These are phyloP conservation scores for Scedosporium dehoogii DNA, from an alignment of 2,329 filamentous ascomycete genomes.

Conservation along the genomic window DNA sequence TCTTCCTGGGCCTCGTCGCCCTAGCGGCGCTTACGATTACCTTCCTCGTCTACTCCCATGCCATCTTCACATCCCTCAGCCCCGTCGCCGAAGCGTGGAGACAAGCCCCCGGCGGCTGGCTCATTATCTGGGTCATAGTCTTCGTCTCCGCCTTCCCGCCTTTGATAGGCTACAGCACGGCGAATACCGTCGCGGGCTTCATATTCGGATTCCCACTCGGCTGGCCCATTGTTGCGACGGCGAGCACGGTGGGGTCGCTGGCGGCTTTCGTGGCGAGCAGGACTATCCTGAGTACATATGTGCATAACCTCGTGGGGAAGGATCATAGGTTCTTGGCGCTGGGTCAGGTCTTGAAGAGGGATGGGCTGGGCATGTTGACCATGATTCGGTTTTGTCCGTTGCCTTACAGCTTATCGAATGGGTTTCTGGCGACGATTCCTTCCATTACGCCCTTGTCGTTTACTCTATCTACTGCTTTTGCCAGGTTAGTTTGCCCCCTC, in stretches of 20 bases:
- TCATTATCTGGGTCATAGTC: slow-evolving; percentile 64
- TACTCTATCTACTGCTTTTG: slow-evolving; percentile 69
- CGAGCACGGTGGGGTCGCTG: slow-evolving; percentile 69
- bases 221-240: slow-evolving; percentile 74
- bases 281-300: slow-evolving; percentile 67
- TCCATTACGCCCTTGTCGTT: slow-evolving; percentile 71
- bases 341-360: slow-evolving; percentile 76
- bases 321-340: slow-evolving; percentile 86
- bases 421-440: slow-evolving; percentile 86
- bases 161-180: slow-evolving; percentile 76
- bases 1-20: slow-evolving; percentile 39
- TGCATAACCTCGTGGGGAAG: slow-evolving; percentile 67
- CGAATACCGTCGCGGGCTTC: slow-evolving; percentile 44
- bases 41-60: slow-evolving; percentile 68
- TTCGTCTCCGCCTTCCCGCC: slow-evolving; percentile 78
- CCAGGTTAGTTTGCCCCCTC: slow-evolving; percentile 34
- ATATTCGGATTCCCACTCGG: slow-evolving; percentile 51
- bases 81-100: slow-evolving; percentile 72
- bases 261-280: slow-evolving; percentile 72
- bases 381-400: slow-evolving; percentile 90
- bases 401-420: slow-evolving; percentile 88
- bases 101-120: slow-evolving; percentile 59
- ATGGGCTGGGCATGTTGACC: slow-evolving; percentile 78
- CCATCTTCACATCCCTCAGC: slow-evolving; percentile 65
- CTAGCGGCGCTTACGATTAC: slow-evolving; percentile 50